Evolutionary conservation across 768 basidiomycete genomes (phyloP).

Genomic region (Collybiopsis confluens): DNA sequence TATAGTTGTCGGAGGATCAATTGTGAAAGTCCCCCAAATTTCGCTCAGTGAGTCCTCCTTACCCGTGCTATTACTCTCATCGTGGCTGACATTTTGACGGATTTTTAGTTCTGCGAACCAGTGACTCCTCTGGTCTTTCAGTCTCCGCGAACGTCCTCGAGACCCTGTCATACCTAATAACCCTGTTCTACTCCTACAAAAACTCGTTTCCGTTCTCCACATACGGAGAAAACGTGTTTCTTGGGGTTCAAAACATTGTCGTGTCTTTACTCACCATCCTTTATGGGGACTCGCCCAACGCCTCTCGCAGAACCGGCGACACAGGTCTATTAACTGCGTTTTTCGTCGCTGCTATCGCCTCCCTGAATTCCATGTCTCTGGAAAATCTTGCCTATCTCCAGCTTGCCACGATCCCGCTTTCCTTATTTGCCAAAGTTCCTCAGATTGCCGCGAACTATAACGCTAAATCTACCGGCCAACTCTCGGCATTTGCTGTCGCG

Average conservation of each 20-base stretch:
- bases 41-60: conserved; percentile 66
- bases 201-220: conserved; percentile 95
- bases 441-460: conserved; percentile 84
- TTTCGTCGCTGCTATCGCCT: conserved; percentile 20
- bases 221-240: conserved; percentile 96
- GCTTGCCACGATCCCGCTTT: conserved; percentile 85
- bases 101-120: conserved; percentile 65
- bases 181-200: conserved; percentile 79
- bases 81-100: no score
- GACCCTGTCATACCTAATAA: conserved; percentile 87
- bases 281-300: conserved; percentile 30
- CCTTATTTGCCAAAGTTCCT: conserved; percentile 89
- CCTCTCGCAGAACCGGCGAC: background rate
- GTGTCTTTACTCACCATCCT: conserved; percentile 85
- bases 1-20: conserved; percentile 87
- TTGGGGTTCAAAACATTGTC: conserved; percentile 81
- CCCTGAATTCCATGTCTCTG: conserved; percentile 29
- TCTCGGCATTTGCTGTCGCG: conserved; percentile 88
- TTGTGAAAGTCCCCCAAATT: conserved; percentile 95
- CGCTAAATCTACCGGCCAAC: conserved; percentile 80
- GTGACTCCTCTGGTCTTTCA: conserved; percentile 84
- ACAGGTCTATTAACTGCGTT: conserved; percentile 6
- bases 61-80: background rate
- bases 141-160: conserved; percentile 86
- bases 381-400: conserved; percentile 68